Base-by-base conservation (phyloP, 2,329 filamentous ascomycete species). In the Penicillium italicum region DNA sequence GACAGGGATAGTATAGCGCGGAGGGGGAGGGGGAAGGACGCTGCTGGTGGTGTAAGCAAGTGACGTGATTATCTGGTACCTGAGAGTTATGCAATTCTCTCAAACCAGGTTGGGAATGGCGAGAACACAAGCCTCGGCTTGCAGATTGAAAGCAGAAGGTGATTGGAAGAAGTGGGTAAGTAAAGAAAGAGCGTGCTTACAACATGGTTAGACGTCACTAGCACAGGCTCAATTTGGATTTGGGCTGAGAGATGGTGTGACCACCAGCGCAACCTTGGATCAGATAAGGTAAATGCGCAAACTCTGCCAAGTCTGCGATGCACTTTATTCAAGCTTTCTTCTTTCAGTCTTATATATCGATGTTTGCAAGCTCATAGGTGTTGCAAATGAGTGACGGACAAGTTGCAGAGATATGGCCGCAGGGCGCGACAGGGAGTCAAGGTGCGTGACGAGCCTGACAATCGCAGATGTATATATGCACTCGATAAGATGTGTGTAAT, bases 21-120 rank as follows among this genome's bases (percentile, higher is more conserved):
- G 87, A 58, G 90, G 91, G 60, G 91, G 92, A 57, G 92, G 91
- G 66, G 84, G 85, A 57, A 96, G 82, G 65, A 95, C 91, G 76
- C 89, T 91, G 69, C n/a, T 37, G 34, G 47, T 26, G 12, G 38
- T 38, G 56, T 69, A 43, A 68, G 62, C 50, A 43, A 38, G 47
- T 44, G 40, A 42, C 14, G 46, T 47, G 18, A 47, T 47, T 47
- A 24, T 26, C n/a, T 26, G n/a, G 14, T 18, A 26, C 11, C 10
- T 22, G 28, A 31, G 34, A 31, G 18, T 1, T 18, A 22, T 38
- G 49, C 31, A 18, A 28, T 43, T 20, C 9, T 34, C 33, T 46
- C 42, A 28, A 30, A 45, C 33, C n/a, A 38, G 5, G 20, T 42
- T 3, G n/a, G 28, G 28, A 33, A n/a, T 30, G 34, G 44, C 47